These are phyloP conservation scores for Xylariaceae sp. DNA, from an alignment of 2,329 filamentous ascomycete species.

Conservation along the genomic window DNA sequence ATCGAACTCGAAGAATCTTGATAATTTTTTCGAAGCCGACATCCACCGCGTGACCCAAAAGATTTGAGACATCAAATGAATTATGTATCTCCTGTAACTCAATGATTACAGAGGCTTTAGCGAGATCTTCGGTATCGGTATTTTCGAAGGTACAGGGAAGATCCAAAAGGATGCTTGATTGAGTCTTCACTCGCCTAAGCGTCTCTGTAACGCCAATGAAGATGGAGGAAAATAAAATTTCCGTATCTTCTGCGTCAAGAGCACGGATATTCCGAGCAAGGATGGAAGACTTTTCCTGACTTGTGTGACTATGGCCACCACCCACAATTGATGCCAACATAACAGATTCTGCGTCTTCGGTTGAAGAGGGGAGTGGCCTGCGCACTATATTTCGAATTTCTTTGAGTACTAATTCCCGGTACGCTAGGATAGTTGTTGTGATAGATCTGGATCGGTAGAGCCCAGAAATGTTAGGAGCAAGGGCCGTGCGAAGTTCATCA, in stretches of 20 bases:
- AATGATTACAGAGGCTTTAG: conserved; percentile 47
- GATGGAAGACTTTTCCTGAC: conserved; percentile 87
- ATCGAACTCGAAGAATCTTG: conserved; percentile 77
- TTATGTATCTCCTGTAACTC: conserved; percentile 69
- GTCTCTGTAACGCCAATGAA: conserved; percentile 90
- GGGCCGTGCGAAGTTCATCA: conserved; percentile 70
- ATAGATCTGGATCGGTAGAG: conserved; percentile 80
- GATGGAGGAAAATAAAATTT: conserved; percentile 78
- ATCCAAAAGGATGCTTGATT: conserved; percentile 91
- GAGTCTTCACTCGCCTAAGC: conserved; percentile 81
- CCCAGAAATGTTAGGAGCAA: conserved; percentile 75
- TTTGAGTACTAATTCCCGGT: conserved; percentile 80
- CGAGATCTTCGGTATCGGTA: conserved; percentile 13
- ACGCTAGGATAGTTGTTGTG: conserved; percentile 77
- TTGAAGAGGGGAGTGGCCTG: conserved; percentile 85
- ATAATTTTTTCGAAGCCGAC: conserved; percentile 77
- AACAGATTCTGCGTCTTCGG: conserved; percentile 88
- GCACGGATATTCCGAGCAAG: conserved; percentile 86
- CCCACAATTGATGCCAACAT: conserved; percentile 78
- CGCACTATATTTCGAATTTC: conserved; percentile 87
- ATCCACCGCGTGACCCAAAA: conserved; percentile 80
- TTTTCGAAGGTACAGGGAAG: conserved; percentile 77
- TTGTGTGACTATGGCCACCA: conserved; percentile 69
- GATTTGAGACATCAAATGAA: conserved; percentile 75
- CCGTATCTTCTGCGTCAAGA: conserved; percentile 81